Evolutionary conservation across 2,329 filamentous ascomycete genomes (phyloP).

Genomic region (Drechslera avenae): DNA sequence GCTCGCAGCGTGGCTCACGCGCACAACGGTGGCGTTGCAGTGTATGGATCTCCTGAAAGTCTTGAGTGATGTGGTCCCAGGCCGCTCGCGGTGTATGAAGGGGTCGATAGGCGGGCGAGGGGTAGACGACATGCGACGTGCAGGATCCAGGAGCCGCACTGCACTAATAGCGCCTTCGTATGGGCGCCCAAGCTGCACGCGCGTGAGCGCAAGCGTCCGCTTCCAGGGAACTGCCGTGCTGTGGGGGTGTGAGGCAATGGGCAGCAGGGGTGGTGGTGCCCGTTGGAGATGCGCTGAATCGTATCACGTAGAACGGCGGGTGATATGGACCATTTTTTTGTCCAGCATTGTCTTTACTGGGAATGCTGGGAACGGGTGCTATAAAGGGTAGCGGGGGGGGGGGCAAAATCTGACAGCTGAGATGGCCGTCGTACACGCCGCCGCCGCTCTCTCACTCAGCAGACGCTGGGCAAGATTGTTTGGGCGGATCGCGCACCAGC

Average conservation of each 20-base stretch:
- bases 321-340: slow-evolving; percentile 15
- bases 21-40: slow-evolving; percentile 36
- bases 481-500: slow-evolving; percentile 14
- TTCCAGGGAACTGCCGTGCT: slow-evolving; percentile 46
- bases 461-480: slow-evolving; percentile 10
- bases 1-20: slow-evolving; percentile 46
- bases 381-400: slow-evolving; percentile 17
- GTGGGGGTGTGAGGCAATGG: slow-evolving; percentile 38
- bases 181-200: slow-evolving; percentile 22
- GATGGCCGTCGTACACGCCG: slow-evolving; percentile 18
- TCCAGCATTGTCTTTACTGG: slow-evolving; percentile 10
- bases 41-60: slow-evolving; percentile 26
- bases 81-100: slow-evolving; percentile 27
- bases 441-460: slow-evolving; percentile 29
- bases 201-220: slow-evolving; percentile 30
- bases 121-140: slow-evolving; percentile 34
- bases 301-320: slow-evolving; percentile 23
- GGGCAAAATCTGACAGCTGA: slow-evolving; percentile 25
- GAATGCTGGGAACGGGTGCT: slow-evolving; percentile 21
- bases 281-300: slow-evolving; percentile 25
- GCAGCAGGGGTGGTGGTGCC: slow-evolving; percentile 28
- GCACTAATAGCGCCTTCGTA: slow-evolving; percentile 25
- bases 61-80: slow-evolving; percentile 21
- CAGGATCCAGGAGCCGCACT: slow-evolving; percentile 35
- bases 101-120: slow-evolving; percentile 30